Evolutionary conservation across 2,329 filamentous ascomycete species (phyloP), one percentile per base, ranked within the genome.

Genomic region (Fusarium heterosporum): DNA sequence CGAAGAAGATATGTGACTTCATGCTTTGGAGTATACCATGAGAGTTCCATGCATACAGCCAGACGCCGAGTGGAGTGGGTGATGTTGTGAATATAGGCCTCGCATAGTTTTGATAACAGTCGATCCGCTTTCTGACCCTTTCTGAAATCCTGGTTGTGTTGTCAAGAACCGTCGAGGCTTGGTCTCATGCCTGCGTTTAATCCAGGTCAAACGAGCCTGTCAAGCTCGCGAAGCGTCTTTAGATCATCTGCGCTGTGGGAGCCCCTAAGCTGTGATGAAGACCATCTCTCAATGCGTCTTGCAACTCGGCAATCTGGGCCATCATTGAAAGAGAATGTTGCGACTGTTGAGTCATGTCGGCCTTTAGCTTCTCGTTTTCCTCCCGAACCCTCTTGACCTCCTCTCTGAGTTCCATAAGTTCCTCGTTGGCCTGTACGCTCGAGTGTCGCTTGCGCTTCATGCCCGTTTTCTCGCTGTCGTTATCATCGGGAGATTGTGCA

Each of bases 351-450:
- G 85, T 79, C 61, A 86, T 78, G 57, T 86, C 81, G 16, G 77
- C 74, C 64, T 81, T 81, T 45, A 89, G 79, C 69, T 89, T 86
- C 64, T 87, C 82, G 60, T 90, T 89, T 75, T 92, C 89, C 43
- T 81, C 80, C n/a, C 85, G 84, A 34, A 93, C 78, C 32, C 89
- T 84, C 78, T 91, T 91, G 62, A 91, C 78, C 74, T 92, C 89
- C 45, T 87, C 84, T 19, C 86, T 87, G 30, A 92, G 79, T 42
- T 86, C 85, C 17, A 77, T 78, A 4, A 91, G 75, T 38, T 86
- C 85, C 42, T 81, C 79, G 4, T 53, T 46, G 2, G 68, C 64
- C n/a, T 69, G 70, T n/a, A 68, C 75, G 39, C 76, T 80, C 3
- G 66, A 63, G 34, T 73, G 71, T 11, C 79, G 77, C 76, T 85